Percentiles rank a stretch among this genome's conserved stretches.
Evolutionary conservation across 2,329 filamentous ascomycete species (phyloP).

Genomic region (Aspergillus chevalieri): DNA sequence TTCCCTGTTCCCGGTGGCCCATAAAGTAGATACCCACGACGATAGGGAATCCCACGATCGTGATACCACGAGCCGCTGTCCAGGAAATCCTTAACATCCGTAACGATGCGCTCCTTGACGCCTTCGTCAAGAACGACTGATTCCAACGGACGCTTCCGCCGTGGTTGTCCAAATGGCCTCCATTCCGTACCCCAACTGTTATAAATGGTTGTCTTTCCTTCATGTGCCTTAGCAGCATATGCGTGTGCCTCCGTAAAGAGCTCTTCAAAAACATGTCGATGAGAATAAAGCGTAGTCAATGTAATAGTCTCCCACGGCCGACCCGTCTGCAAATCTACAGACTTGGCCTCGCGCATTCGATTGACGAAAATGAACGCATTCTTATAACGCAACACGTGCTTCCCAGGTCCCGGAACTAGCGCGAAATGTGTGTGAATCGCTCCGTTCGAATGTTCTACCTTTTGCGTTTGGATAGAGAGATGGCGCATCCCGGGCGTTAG

Average conservation of each 20-base stretch:
- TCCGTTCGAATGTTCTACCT: conserved; percentile 58
- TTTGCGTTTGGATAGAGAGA: conserved; percentile 59
- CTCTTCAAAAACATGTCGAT: conserved; percentile 82
- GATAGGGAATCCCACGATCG: conserved; percentile 89
- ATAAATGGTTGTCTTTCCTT: conserved; percentile 91
- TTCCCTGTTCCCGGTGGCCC: conserved; percentile 89
- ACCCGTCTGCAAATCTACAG: conserved; percentile 70
- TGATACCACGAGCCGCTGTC: conserved; percentile 78
- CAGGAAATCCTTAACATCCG: conserved; percentile 78
- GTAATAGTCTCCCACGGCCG: conserved; percentile 92
- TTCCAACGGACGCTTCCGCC: conserved; percentile 76
- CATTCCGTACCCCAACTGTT: conserved; percentile 79
- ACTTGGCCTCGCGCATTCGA: conserved; percentile 76
- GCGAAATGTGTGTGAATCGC: conserved; percentile 74
- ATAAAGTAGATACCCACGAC: conserved; percentile 80
- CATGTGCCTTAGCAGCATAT: conserved; percentile 69
- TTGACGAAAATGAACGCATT: conserved; percentile 83
- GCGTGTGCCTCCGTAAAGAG: conserved; percentile 82
- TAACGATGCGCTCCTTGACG: conserved; percentile 72
- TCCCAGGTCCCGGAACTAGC: conserved; percentile 83
- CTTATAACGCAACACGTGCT: conserved; percentile 79
- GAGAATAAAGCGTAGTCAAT: conserved; percentile 82
- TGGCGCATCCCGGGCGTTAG: conserved; percentile 58
- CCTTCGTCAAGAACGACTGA: conserved; percentile 83
- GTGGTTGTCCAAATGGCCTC: conserved; percentile 74